Evolutionary conservation across 371 early-diverging fungal genomes (phyloP).

Genomic region (Syncephalastrum contaminatum): DNA sequence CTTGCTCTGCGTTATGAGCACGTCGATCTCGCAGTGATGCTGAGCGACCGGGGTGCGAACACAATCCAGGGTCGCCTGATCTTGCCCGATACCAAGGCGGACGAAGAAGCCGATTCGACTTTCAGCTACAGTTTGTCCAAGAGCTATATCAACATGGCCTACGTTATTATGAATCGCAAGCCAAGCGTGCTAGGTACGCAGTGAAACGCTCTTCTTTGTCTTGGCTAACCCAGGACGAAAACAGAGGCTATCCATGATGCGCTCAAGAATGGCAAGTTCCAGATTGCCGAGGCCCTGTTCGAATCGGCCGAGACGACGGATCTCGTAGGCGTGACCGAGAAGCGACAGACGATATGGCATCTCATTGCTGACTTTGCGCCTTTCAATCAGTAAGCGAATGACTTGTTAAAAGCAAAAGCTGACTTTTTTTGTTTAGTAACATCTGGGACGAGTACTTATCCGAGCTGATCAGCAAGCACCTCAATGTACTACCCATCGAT

Average conservation of each 20-base stretch:
- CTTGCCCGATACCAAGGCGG: constrained; percentile 23
- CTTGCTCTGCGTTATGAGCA: constrained; percentile 46
- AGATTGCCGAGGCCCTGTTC: constrained; percentile 49
- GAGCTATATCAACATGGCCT: constrained; percentile 55
- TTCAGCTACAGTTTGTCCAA: constrained; percentile 41
- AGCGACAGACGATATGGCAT: constrained; percentile 48
- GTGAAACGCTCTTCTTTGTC: not conserved
- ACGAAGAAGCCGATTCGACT: constrained; percentile 27
- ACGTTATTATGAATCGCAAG: constrained; percentile 47
- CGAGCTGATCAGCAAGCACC: constrained; percentile 30
- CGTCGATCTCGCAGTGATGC: constrained; percentile 57
- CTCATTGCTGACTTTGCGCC: constrained; percentile 46
- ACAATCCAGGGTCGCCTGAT: constrained; percentile 12
- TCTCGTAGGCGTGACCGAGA: constrained; percentile 9
- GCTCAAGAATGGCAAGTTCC: constrained; percentile 47
- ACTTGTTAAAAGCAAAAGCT: not conserved
- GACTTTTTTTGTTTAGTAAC: constrained; percentile 12
- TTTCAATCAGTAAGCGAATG: constrained; percentile 25
- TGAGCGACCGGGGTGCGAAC: constrained; percentile 46
- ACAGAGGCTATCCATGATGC: constrained; percentile 47
- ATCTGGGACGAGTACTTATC: constrained; percentile 51
- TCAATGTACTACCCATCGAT: constrained; percentile 10
- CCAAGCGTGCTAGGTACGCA: constrained; percentile 29
- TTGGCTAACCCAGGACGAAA: not conserved
- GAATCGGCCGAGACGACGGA: constrained; percentile 18